Evolutionary conservation across 768 basidiomycete species (phyloP).

Genomic region (Lentinula lateritia): DNA sequence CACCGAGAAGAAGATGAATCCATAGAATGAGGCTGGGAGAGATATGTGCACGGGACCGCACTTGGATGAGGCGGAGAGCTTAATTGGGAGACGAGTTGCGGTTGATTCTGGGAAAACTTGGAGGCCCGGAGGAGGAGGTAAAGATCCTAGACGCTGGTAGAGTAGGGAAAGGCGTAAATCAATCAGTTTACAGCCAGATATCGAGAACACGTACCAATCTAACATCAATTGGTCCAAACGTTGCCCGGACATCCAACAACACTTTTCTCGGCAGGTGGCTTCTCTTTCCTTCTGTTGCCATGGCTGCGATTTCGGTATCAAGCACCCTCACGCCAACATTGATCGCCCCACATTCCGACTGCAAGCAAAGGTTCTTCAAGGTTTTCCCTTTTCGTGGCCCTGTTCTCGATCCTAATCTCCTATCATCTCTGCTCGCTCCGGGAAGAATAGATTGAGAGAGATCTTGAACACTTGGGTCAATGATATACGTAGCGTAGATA

Average conservation of each 20-base stretch:
- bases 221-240: background rate
- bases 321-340: background rate
- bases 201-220: background rate
- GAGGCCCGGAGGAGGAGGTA: background rate
- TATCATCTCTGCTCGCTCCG: background rate
- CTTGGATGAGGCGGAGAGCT: background rate
- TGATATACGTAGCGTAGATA: background rate
- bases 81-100: background rate
- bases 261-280: background rate
- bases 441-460: background rate
- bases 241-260: background rate
- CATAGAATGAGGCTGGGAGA: background rate
- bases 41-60: background rate
- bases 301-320: background rate
- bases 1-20: background rate
- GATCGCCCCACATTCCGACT: background rate
- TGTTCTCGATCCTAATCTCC: background rate
- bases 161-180: too few relatives aligned
- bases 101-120: background rate
- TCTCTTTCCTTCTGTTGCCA: background rate
- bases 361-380: background rate
- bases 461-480: background rate
- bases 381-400: background rate
- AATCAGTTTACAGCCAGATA: background rate
- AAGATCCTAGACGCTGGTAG: background rate